phyloP scores from a whole-genome alignment of 345 rosid species.

The Anacardium occidentale region DNA sequence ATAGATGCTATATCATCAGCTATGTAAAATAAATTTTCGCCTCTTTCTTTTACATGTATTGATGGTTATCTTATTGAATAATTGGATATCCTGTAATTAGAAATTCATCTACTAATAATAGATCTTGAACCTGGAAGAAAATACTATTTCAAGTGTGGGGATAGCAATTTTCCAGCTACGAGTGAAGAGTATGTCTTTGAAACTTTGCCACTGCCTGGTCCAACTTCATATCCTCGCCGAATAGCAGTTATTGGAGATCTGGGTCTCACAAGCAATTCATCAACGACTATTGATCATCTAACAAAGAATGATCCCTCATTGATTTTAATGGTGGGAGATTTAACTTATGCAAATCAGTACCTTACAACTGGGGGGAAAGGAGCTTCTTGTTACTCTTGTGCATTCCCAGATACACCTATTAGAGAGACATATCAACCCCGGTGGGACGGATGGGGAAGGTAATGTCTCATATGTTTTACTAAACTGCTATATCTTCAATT shows the following conservation, averaged over 20 bases:
- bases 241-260: slow-evolving; percentile 76
- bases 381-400: slow-evolving; percentile 66
- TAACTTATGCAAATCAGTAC: slow-evolving; percentile 80
- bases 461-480: slow-evolving; percentile 14
- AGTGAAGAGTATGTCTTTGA: slow-evolving; percentile 57
- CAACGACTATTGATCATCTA: slow-evolving; percentile 71
- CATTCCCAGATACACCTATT: slow-evolving; percentile 72
- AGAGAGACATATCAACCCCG: slow-evolving; percentile 91
- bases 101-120: slow-evolving; percentile 21
- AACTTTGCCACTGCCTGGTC: slow-evolving; percentile 52
- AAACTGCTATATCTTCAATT: neutral
- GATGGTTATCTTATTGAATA: neutral
- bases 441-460: slow-evolving; percentile 98
- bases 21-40: neutral
- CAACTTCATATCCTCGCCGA: slow-evolving; percentile 54
- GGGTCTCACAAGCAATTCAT: slow-evolving; percentile 81
- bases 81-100: neutral
- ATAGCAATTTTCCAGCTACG: slow-evolving; percentile 72
- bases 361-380: slow-evolving; percentile 76
- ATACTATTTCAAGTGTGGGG: slow-evolving; percentile 74
- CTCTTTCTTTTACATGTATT: neutral
- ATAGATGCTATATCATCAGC: neutral
- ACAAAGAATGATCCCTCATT: slow-evolving; percentile 61
- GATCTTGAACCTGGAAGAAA: slow-evolving; percentile 62
- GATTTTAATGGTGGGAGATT: slow-evolving; percentile 75